These are phyloP conservation scores for Entoloma clypeatum DNA, from an alignment of 1,284 basidiomycete genomes.

Conservation along the genomic window DNA sequence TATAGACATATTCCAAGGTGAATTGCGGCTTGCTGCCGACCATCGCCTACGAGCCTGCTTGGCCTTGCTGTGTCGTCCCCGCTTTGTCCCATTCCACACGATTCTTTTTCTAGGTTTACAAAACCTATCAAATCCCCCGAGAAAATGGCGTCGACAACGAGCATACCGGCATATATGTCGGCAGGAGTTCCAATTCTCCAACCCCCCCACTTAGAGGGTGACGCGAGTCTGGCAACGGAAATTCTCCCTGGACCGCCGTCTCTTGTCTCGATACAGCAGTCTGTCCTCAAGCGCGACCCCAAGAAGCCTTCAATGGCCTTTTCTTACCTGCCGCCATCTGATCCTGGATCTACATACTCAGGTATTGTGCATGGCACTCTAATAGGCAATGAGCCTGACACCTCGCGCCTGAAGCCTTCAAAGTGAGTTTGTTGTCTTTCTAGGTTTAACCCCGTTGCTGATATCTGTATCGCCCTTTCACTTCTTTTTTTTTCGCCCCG, in stretches of 20 bases:
- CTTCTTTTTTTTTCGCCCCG: slow-evolving; percentile 22
- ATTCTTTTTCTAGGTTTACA: slow-evolving; percentile 15
- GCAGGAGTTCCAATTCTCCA: slow-evolving; percentile 66
- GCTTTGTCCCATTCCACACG: slow-evolving; percentile 18
- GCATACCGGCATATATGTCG: slow-evolving; percentile 61
- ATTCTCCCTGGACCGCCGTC: slow-evolving; percentile 79
- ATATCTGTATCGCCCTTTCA: slow-evolving; percentile 11
- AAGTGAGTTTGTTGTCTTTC: slow-evolving; percentile 47
- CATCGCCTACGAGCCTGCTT: slow-evolving; percentile 17
- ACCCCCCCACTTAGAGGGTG: slow-evolving; percentile 74
- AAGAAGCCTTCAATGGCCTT: slow-evolving; percentile 61
- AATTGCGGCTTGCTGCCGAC: slow-evolving; percentile 10
- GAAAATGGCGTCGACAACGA: slow-evolving; percentile 65
- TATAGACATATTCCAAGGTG: too few relatives aligned
- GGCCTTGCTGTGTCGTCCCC: slow-evolving; percentile 11
- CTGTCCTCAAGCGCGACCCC: slow-evolving; percentile 65
- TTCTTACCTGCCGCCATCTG: slow-evolving; percentile 74
- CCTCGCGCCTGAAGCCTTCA: slow-evolving; percentile 65
- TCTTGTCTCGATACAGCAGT: slow-evolving; percentile 61
- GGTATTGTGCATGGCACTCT: slow-evolving; percentile 62
- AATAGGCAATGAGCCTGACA: slow-evolving; percentile 56
- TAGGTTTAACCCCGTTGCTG: slow-evolving; percentile 14
- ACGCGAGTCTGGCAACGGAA: slow-evolving; percentile 74
- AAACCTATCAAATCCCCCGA: slow-evolving; percentile 13
- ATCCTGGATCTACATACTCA: slow-evolving; percentile 80